Percentiles rank a stretch among this genome's conserved stretches.
Evolutionary conservation across 176 grass and related monocot genomes (phyloP).

Genomic region (barley (Hordeum vulgare)): MorexV3_pseudomolecules_assembly NC_058522.1:357755113-357755612

Average conservation of each 20-base stretch:
- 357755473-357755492: conserved; percentile 1
- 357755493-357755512: background rate
- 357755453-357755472: background rate
- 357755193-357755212: background rate
- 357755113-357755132: background rate
- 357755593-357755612: conserved; percentile 2
- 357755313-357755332: background rate
- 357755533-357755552: background rate
- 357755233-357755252: background rate
- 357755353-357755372: background rate
- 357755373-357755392: background rate
- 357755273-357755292: background rate
- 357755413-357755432: background rate
- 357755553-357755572: background rate
- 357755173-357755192: background rate
- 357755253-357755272: background rate
- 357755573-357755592: conserved; percentile 2
- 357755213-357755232: background rate
- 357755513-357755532: conserved; percentile 18
- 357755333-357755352: background rate
- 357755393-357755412: background rate
- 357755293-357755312: background rate
- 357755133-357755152: background rate
- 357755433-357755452: background rate
- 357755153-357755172: background rate